Conservation (phyloP, 2,329 filamentous ascomycete genomes). For the Dothiorella sarmentorum region DNA sequence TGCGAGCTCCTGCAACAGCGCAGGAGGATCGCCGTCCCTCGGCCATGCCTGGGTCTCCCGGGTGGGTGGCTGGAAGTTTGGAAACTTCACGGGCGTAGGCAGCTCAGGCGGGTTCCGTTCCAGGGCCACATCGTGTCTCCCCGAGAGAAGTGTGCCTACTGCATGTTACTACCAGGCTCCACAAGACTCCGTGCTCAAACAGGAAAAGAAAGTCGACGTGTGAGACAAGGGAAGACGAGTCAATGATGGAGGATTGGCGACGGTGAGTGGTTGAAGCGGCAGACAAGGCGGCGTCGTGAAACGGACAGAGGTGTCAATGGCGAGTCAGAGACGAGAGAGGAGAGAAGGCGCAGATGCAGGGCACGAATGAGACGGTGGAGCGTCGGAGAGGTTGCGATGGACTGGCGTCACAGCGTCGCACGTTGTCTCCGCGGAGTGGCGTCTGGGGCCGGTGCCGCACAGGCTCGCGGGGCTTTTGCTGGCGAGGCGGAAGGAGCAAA, state of each 20-base stretch:
- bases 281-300: constrained; percentile 6
- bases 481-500: neutral
- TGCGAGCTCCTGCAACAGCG: constrained; percentile 36
- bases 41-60: constrained; percentile 32
- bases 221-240: constrained; percentile 9
- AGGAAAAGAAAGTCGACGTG: neutral
- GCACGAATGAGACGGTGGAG: neutral
- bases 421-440: neutral
- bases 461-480: neutral
- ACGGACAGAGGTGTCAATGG: constrained; percentile 1
- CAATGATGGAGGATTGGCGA: neutral
- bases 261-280: neutral
- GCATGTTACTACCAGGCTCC: constrained; percentile 3
- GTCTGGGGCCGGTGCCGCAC: neutral
- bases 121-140: constrained; percentile 38
- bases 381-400: neutral
- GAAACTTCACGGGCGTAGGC: constrained; percentile 53
- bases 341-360: neutral
- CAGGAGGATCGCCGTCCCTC: constrained; percentile 23
- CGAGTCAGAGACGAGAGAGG: neutral
- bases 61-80: constrained; percentile 41
- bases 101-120: constrained; percentile 47
- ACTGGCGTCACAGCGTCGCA: neutral
- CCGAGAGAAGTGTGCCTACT: constrained; percentile 36
- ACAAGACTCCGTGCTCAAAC: neutral